Conservation (phyloP, 176 grass and related monocot species). For the Carex pumila region DNA sequence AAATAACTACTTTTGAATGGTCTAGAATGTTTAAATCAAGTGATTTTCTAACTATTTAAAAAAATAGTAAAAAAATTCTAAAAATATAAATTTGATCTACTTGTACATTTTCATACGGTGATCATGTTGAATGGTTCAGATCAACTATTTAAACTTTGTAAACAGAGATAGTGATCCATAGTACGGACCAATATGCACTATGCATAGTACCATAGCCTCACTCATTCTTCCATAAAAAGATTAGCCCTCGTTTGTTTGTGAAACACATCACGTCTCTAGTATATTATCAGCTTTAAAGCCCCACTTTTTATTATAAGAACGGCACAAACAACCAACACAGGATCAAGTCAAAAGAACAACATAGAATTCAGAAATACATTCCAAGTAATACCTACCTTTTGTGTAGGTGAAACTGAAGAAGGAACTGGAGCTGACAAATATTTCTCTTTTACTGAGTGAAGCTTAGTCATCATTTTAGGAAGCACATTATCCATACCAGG, state of each 20-base stretch:
- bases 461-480: slow-evolving; percentile 37
- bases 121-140: no score
- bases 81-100: no score
- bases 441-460: slow-evolving; percentile 58
- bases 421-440: slow-evolving; percentile 53
- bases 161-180: no score
- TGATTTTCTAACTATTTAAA: no score
- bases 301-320: neutral
- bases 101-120: no score
- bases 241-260: neutral
- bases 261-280: neutral
- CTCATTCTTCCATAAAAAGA: neutral
- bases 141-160: no score
- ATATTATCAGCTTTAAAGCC: neutral
- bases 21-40: no score
- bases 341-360: neutral
- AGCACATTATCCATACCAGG: slow-evolving; percentile 40
- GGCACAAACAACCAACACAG: slow-evolving; percentile 3
- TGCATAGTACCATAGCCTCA: no score
- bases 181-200: no score
- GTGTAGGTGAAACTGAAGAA: slow-evolving; percentile 27
- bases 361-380: neutral
- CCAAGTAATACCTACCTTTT: slow-evolving; percentile 31
- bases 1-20: no score
- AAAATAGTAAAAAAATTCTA: no score